Conservation (phyloP, 179 eudicot species). For the Silene noctiflora region DNA sequence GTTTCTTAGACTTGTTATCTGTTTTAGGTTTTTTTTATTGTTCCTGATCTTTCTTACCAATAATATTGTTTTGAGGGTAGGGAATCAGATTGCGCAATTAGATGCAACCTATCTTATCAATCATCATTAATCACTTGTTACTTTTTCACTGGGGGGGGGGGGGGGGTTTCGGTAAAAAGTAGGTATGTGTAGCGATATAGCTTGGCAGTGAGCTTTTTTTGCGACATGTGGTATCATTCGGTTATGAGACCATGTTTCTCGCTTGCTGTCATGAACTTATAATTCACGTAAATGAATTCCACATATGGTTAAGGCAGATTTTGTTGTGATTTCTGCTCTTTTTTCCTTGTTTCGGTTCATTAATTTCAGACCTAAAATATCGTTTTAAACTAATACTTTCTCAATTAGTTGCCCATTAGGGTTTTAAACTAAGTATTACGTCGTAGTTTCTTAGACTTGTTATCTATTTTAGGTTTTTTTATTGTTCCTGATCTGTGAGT, state of each 20-base stretch:
- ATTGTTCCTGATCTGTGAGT: not conserved
- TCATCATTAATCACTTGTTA: not conserved
- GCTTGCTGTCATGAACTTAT: not conserved
- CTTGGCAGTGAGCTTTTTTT: not conserved
- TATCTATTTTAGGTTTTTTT: not conserved
- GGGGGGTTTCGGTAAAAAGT: no score
- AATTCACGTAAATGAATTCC: not conserved
- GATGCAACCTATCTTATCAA: not conserved
- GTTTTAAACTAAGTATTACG: not conserved
- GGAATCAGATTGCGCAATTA: not conserved
- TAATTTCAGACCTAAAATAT: not conserved
- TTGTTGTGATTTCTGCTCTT: not conserved
- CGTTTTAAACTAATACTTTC: not conserved
- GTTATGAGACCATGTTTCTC: not conserved
- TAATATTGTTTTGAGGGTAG: not conserved
- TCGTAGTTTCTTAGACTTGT: not conserved
- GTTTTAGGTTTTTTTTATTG: not conserved
- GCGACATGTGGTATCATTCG: not conserved
- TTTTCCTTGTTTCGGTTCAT: constrained; percentile 11
- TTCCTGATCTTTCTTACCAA: not conserved
- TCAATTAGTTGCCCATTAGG: not conserved
- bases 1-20: not conserved
- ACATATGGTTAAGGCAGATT: not conserved
- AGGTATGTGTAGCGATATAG: not conserved
- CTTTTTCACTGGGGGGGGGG: no score